Evolutionary conservation across 1,284 basidiomycete genomes (phyloP), one percentile per base, ranked within the genome.

Genomic region (Albatrellus sp.): DNA sequence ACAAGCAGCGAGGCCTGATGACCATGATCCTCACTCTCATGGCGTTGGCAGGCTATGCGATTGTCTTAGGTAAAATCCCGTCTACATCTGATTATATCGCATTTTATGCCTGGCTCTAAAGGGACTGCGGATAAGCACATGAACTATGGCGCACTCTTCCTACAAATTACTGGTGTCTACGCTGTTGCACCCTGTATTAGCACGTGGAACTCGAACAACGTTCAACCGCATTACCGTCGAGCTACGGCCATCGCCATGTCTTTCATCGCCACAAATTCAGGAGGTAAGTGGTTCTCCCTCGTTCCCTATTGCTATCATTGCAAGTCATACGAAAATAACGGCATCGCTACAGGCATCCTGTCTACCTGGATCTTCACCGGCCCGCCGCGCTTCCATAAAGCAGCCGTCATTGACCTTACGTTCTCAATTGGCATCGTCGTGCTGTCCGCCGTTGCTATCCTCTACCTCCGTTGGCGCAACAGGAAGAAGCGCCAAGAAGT

Each of bases 21-120:
- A 49, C 60, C 1, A 62, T 68, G 16, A 55, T 68, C 46, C 60
- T 63, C 32, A 61, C 61, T 5, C 5, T 68, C 1, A 47, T 69
- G 16, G 60, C 58, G 38, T 48, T 65, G 12, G 57, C 65, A n/a
- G 73, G 73, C 0, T 73, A 72, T 50, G 55, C 58, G 29, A 65
- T 73, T 56, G 74, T 71, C 59, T 60, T 72, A 16, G 63, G 70
- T 69, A 13, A 16, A 35, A 35, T 7, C 24, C 24, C 7, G 24
- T 24, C 7, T 7, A 24, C 24, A 24, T 24, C 24, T 7, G 4
- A 4, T 24, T 7, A 24, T 24, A 3, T 7, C 3, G 24, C 24
- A 24, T 24, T 24, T 7, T 7, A 5, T 10, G 33, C 5, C 33
- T 35, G 33, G 16, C 9, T 13, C 1, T 29, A 5, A 13, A 30